A percentile compares a stretch with the other conserved stretches of the same genome.
Evolutionary conservation across 495 filamentous ascomycete genomes (phyloP).

Genomic region (Parachaetomium inaequale): DNA sequence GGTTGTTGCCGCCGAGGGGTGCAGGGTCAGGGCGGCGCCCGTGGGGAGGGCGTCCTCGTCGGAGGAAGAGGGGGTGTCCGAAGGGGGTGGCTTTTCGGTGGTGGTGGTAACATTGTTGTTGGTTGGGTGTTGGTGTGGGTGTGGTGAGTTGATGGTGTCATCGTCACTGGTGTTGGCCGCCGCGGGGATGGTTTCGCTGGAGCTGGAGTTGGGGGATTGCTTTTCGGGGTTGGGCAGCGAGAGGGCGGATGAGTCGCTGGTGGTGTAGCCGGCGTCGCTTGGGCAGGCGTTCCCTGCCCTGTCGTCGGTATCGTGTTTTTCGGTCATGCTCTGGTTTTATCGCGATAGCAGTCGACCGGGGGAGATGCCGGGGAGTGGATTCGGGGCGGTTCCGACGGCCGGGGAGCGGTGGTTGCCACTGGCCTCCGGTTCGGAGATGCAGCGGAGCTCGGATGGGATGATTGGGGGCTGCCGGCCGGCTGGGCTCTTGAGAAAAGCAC

Average conservation of each 20-base stretch:
- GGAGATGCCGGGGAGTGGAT: neutral
- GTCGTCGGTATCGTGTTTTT: neutral
- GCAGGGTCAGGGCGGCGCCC: constrained; percentile 1
- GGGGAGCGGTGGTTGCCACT: neutral
- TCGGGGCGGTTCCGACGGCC: neutral
- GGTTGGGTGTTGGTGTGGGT: neutral
- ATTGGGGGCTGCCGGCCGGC: neutral
- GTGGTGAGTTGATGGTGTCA: neutral
- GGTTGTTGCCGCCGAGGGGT: constrained; percentile 22
- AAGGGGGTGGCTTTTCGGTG: neutral
- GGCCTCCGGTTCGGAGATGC: neutral
- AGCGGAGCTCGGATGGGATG: neutral
- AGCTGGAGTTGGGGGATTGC: neutral
- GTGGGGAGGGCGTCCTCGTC: constrained; percentile 1
- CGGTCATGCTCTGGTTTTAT: neutral
- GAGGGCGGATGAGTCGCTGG: neutral
- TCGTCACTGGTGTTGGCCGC: neutral
- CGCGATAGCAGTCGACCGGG: neutral
- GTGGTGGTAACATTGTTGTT: neutral
- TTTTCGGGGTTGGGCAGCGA: constrained; percentile 3
- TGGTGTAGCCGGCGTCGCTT: constrained; percentile 7
- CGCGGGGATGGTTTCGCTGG: neutral
- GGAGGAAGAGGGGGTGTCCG: too few relatives aligned
- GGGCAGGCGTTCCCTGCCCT: constrained; percentile 5
- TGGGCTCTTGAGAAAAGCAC: neutral